These are phyloP conservation scores for Paraconiothyrium brasiliense DNA, from an alignment of 2,329 filamentous ascomycete species.

Conservation along the genomic window DNA sequence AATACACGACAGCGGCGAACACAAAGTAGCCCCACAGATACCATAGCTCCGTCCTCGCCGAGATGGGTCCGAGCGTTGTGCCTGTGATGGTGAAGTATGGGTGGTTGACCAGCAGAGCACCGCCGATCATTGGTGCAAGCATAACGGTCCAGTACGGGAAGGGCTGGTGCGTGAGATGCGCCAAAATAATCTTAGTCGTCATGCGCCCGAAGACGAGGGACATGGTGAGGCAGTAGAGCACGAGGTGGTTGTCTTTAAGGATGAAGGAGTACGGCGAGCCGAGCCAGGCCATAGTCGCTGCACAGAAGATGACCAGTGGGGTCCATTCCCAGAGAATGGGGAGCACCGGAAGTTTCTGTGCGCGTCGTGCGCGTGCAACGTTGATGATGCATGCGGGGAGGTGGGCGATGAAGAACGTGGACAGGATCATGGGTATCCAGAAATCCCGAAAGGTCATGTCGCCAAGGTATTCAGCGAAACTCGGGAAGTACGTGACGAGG, in stretches of 20 bases:
- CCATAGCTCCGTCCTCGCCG: constrained; percentile 72
- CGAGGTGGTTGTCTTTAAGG: constrained; percentile 83
- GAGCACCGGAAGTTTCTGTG: constrained; percentile 75
- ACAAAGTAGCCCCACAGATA: constrained; percentile 88
- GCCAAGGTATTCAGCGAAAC: constrained; percentile 64
- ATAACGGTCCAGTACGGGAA: constrained; percentile 98
- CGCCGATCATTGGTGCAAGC: constrained; percentile 84
- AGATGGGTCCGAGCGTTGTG: constrained; percentile 67
- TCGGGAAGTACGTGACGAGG: constrained; percentile 65
- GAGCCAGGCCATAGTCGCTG: constrained; percentile 81
- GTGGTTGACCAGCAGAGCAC: constrained; percentile 83
- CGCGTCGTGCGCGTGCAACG: constrained; percentile 78
- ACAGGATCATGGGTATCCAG: constrained; percentile 73
- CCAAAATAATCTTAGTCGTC: constrained; percentile 99
- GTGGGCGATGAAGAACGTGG: constrained; percentile 66
- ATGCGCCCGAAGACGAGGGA: constrained; percentile 98
- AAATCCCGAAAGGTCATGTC: constrained; percentile 84
- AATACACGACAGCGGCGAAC: constrained; percentile 87
- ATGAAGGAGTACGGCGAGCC: constrained; percentile 88
- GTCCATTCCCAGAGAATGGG: constrained; percentile 95
- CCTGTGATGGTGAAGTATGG: constrained; percentile 66
- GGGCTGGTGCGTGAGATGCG: constrained; percentile 89
- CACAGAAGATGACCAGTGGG: constrained; percentile 83
- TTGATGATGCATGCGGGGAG: constrained; percentile 90
- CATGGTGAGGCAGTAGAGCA: constrained; percentile 91